Conservation (phyloP, 2,329 filamentous ascomycete genomes). For the Diaporthe vexans region DNA sequence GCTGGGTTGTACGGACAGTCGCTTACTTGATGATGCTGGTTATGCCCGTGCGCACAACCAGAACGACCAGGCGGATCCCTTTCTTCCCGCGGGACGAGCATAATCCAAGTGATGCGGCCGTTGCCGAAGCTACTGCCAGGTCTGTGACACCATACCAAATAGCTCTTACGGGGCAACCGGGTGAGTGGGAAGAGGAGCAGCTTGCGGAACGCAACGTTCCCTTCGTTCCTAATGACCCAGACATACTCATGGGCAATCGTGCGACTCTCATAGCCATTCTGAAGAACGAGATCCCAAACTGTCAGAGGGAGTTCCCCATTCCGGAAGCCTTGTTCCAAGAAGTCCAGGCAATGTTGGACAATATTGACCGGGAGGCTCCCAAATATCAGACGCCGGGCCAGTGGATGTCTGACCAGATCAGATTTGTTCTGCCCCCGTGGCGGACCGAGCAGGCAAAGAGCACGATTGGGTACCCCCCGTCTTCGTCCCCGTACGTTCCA, state of each 20-base stretch:
- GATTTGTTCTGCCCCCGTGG: constrained; percentile 11
- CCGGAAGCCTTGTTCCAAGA: background rate
- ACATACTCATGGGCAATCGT: background rate
- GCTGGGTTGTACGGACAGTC: background rate
- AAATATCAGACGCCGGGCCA: background rate
- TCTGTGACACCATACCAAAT: background rate
- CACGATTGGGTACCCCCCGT: background rate
- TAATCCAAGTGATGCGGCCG: background rate
- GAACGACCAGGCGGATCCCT: background rate
- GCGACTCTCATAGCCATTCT: background rate
- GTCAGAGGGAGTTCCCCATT: background rate
- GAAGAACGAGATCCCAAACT: background rate
- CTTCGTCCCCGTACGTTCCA: background rate
- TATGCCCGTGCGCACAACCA: background rate
- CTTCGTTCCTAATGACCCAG: background rate
- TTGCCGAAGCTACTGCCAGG: background rate
- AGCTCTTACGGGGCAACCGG: background rate
- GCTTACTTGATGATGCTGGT: constrained; percentile 5
- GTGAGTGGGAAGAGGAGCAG: background rate
- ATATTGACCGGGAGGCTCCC: background rate
- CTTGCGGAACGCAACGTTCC: background rate
- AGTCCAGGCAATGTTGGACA: background rate
- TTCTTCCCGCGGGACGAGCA: background rate
- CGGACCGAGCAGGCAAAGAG: background rate
- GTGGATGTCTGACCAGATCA: constrained; percentile 4